Evolutionary conservation across 1,284 basidiomycete species (phyloP), one percentile per base, ranked within the genome.

Genomic region (Gymnopus androsaceus): DNA sequence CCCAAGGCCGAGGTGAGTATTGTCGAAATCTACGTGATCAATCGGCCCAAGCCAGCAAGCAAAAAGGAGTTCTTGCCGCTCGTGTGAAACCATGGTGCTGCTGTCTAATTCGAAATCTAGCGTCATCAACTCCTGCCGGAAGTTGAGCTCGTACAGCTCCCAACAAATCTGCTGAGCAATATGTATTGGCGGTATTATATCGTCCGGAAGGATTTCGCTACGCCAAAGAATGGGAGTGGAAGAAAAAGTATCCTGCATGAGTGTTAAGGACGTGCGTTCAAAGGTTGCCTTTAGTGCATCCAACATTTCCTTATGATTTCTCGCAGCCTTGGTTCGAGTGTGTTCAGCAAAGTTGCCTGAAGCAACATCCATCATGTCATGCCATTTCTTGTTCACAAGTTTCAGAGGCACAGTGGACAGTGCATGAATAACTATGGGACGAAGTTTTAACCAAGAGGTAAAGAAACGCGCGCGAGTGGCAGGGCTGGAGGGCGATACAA

Each of bases 111-210:
- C 11, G 12, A 9, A 3, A 28, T 55, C 54, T 40, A 55, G 36
- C 12, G 17, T 11, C 9, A 49, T 27, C 8, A 55, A 21, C 21
- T 55, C 54, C 21, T 55, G 54, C 12, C 46, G 54, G 37, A 55
- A 55, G 25, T 55, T 55, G 7, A 55, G 54, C 27, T 55, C 46
- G 25, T 38, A 40, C 9, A 55, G 28, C 21, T 55, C 54, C 54
- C 54, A 55, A 23, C 48, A 21, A 17, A 55, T 55, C 21, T 40
- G 34, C 9, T 31, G n/a, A 17, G 45, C 54, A 30, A 36, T 25
- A 37, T 19, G 8, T 23, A 12, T 4, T 33, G 30, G 30, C 21
- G 42, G 52, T n/a, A 53, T n/a, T n/a, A 25, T 6, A 27, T 15
- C 14, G n/a, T 17, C 25, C 21, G 17, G 42, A 8, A 46, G 4